These are phyloP conservation scores for Rostrohypoxylon terebratum DNA, from an alignment of 495 filamentous ascomycete species.

Conservation along the genomic window DNA sequence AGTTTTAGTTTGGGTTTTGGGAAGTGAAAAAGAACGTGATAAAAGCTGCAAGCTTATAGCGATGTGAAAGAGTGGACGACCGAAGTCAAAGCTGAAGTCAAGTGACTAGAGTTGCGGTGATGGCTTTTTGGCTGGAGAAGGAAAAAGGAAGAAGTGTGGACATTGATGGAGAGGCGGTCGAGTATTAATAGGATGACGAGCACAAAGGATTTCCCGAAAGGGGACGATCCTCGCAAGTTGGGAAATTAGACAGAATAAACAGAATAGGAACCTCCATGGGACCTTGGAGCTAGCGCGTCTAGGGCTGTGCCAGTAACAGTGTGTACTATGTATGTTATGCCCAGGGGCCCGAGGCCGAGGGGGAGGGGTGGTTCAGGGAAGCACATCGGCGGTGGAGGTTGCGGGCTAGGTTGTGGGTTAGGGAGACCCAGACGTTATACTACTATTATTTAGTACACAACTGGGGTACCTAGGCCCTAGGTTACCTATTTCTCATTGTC, in stretches of 20 bases:
- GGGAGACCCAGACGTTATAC: constrained; percentile 17
- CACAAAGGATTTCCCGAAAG: constrained; percentile 49
- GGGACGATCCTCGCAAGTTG: constrained; percentile 46
- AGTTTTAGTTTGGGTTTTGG: constrained; percentile 30
- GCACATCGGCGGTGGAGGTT: constrained; percentile 45
- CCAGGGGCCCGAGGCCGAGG: constrained; percentile 27
- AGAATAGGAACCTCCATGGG: constrained; percentile 42
- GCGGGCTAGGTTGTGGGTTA: constrained; percentile 23
- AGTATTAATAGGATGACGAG: constrained; percentile 56
- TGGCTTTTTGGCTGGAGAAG: constrained; percentile 64
- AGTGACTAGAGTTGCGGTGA: constrained; percentile 58
- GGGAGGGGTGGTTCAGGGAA: constrained; percentile 16
- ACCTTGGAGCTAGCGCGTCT: constrained; percentile 34
- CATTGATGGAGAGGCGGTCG: constrained; percentile 50
- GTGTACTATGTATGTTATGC: too few relatives aligned
- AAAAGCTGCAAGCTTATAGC: constrained; percentile 57
- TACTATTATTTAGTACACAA: not conserved
- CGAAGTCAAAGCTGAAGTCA: constrained; percentile 65
- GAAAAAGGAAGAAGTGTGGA: constrained; percentile 52
- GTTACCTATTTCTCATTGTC: too few relatives aligned
- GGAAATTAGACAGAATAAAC: constrained; percentile 52
- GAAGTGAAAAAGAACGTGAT: constrained; percentile 52
- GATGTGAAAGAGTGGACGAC: constrained; percentile 69
- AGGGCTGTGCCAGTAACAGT: constrained; percentile 26
- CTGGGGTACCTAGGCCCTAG: constrained; percentile 20